phyloP scores from a whole-genome alignment of 1,284 basidiomycete genomes.

The Cryptococcus hybrid region DNA sequence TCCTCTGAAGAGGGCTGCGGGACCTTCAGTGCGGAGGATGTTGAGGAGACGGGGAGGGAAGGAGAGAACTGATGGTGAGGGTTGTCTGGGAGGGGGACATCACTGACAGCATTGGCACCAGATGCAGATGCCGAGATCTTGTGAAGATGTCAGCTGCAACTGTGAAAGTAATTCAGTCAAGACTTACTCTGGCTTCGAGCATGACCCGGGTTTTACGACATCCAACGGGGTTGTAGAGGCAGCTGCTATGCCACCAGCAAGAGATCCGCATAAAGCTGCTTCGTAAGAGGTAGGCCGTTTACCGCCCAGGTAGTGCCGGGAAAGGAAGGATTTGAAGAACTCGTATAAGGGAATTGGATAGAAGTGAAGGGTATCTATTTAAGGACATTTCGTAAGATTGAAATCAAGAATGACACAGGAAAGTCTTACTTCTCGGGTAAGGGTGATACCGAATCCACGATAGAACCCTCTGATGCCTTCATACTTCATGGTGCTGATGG shows the following conservation, averaged over 20 bases:
- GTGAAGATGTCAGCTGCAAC: background rate
- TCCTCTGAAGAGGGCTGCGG: constrained; percentile 76
- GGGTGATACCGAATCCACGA: constrained; percentile 72
- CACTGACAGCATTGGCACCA: background rate
- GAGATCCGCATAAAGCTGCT: constrained; percentile 85
- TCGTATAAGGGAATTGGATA: constrained; percentile 98
- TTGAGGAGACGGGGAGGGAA: constrained; percentile 58
- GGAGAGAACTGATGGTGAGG: constrained; percentile 53
- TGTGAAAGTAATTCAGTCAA: background rate
- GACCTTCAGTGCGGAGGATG: constrained; percentile 74
- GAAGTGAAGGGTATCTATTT: constrained; percentile 93
- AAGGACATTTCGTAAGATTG: background rate
- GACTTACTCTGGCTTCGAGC: constrained; percentile 75
- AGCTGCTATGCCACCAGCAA: constrained; percentile 88
- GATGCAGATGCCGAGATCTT: constrained; percentile 4
- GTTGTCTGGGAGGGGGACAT: constrained; percentile 26
- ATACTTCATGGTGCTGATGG: constrained; percentile 55
- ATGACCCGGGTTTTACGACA: constrained; percentile 97
- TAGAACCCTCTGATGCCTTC: constrained; percentile 72
- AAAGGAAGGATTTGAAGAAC: constrained; percentile 68
- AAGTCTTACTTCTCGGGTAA: constrained; percentile 66
- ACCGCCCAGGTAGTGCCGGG: constrained; percentile 48
- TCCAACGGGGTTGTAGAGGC: constrained; percentile 92
- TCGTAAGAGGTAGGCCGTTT: constrained; percentile 70
- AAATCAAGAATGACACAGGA: background rate